Base-by-base conservation (phyloP, 225 moss, liverwort and hornwort genomes). In the Pleurozium schreberi region DNA sequence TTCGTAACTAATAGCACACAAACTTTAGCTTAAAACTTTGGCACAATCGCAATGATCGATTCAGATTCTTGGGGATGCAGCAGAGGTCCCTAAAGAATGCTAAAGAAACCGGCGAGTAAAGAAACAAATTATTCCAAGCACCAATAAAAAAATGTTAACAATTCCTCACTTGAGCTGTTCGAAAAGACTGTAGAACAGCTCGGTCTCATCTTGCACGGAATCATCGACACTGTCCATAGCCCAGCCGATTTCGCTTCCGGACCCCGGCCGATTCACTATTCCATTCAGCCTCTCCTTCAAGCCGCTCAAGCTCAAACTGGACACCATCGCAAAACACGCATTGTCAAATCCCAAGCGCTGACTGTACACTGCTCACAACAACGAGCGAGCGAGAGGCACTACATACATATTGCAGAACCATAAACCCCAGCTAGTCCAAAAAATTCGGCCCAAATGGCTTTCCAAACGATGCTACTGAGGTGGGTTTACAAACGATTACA, bases 171-270 rank as follows among this genome's bases (percentile, higher is more conserved):
- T 90, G 70, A 93, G 88, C 55, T 84, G 57, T 75, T 91, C 93
- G 18, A 86, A 93, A 57, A 96, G 65, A 76, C 75, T 83, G 92
- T 98, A 92, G 75, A 98, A 98, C 63, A 89, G 92, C 60, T 96
- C 92, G 27, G 98, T 96, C 80, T 93, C 94, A 36, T 98, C 96
- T 83, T 95, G 91, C 42, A 94, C 93, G 59, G 95, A 87, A n/a
- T 93, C 93, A 73, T 80, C 87, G 82, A 59, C 92, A 78, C 81
- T 87, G 28, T 88, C 91, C 75, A 95, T 77, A 71, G 95, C 92
- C 98, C 98, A 96, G 61, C 98, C 98, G 88, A 98, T 95, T 57
- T 98, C 96, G 65, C 93, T 81, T 30, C 88, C 91, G 18, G 98
- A 96, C 15, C 95, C 93, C 57, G 42, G 43, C 27, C 86, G 84